A percentile compares a stretch with the other conserved stretches of the same genome.
Conservation (phyloP, 768 basidiomycete genomes). For the Xerocomus potaroensis region DNA sequence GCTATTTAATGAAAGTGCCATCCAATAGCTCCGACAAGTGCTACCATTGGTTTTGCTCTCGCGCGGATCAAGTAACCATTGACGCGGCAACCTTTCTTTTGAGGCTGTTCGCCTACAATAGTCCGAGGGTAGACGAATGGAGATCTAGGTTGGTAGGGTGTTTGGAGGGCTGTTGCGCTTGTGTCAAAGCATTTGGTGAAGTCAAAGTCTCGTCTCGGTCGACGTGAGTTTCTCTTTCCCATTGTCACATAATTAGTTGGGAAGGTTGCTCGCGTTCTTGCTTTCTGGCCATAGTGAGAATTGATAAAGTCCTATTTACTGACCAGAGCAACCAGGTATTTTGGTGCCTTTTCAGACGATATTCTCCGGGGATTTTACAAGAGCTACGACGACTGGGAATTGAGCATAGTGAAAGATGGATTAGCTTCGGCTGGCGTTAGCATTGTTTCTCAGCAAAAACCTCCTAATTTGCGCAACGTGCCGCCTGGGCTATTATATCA, state of each 20-base stretch:
- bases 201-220: conserved; percentile 60
- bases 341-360: conserved; percentile 56
- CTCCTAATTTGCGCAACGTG: conserved; percentile 36
- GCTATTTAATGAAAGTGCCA: conserved; percentile 48
- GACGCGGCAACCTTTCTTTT: conserved; percentile 79
- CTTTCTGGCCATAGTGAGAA: conserved; percentile 4
- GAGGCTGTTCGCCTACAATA: conserved; percentile 75
- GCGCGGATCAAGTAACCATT: conserved; percentile 49
- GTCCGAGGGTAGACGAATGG: conserved; percentile 59
- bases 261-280: conserved; percentile 7
- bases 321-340: conserved; percentile 50
- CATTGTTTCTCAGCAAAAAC: conserved; percentile 3
- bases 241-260: neutral
- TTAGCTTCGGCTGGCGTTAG: conserved; percentile 34
- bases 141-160: conserved; percentile 51
- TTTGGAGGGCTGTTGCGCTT: conserved; percentile 60
- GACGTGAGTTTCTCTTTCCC: conserved; percentile 54
- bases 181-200: conserved; percentile 62
- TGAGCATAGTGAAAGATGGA: conserved; percentile 45
- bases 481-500: conserved; percentile 57
- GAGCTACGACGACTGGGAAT: conserved; percentile 66
- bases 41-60: conserved; percentile 80
- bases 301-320: conserved; percentile 5
- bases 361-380: conserved; percentile 55
- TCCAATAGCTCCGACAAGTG: conserved; percentile 34